phyloP scores from a whole-genome alignment of 2,329 filamentous ascomycete species.

The Ceratocystis lukuohia region DNA sequence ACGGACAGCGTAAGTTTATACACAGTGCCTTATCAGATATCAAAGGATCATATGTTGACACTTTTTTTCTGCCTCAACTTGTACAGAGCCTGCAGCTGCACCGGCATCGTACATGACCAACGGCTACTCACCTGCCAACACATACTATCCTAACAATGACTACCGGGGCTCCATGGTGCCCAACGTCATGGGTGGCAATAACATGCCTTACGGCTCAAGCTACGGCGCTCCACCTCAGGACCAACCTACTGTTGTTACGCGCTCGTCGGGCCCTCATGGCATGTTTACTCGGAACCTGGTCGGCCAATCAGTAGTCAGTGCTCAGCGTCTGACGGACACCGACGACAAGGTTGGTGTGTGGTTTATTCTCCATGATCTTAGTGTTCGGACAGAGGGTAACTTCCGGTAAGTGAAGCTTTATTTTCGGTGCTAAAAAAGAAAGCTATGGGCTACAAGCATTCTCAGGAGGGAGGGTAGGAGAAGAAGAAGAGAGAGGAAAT shows the following conservation, averaged over 20 bases:
- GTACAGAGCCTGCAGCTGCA: neutral
- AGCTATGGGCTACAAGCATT: no score
- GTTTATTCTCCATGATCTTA: slow-evolving; percentile 93
- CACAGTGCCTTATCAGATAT: neutral
- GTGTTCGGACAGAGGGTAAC: slow-evolving; percentile 78
- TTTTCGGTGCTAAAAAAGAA: no score
- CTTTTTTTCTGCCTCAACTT: neutral
- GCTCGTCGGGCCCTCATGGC: slow-evolving; percentile 46
- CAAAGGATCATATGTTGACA: neutral
- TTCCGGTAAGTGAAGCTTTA: slow-evolving; percentile 52
- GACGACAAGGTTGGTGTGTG: slow-evolving; percentile 77
- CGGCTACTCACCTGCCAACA: slow-evolving; percentile 24
- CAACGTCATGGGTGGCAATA: slow-evolving; percentile 9
- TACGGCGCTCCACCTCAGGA: slow-evolving; percentile 24
- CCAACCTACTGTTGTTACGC: slow-evolving; percentile 23
- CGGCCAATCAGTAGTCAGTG: slow-evolving; percentile 78
- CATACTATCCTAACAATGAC: slow-evolving; percentile 23
- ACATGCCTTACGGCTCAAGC: slow-evolving; percentile 16
- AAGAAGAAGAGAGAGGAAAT: no score
- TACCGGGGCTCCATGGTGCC: slow-evolving; percentile 19
- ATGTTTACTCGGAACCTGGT: slow-evolving; percentile 96
- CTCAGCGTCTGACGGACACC: slow-evolving; percentile 67
- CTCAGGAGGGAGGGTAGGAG: no score
- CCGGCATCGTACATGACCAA: slow-evolving; percentile 22
- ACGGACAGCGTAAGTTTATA: slow-evolving; percentile 26